phyloP scores from a whole-genome alignment of 495 filamentous ascomycete genomes.

The Talaromyces adpressus region DNA sequence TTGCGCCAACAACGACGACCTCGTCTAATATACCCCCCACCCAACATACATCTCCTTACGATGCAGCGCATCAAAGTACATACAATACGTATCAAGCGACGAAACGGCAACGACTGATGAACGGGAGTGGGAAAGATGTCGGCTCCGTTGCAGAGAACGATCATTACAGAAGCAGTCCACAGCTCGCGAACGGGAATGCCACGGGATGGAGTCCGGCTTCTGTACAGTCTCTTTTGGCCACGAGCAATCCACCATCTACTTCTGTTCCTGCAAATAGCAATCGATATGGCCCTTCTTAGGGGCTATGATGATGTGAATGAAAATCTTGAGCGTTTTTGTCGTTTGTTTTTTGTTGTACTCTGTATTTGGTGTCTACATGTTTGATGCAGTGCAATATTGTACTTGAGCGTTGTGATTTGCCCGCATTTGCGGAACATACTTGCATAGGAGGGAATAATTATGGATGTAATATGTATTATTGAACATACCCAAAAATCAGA shows the following conservation, averaged over 20 bases:
- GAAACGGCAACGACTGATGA: constrained; percentile 39
- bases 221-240: constrained; percentile 6
- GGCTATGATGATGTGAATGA: not conserved
- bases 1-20: constrained; percentile 20
- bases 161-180: not conserved
- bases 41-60: constrained; percentile 26
- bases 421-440: not conserved
- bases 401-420: not conserved
- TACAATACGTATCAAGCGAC: constrained; percentile 17
- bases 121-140: constrained; percentile 16
- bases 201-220: constrained; percentile 5
- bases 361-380: not conserved
- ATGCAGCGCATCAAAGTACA: constrained; percentile 20
- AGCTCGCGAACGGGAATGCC: not conserved
- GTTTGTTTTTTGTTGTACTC: not conserved
- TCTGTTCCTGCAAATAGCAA: not conserved
- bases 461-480: not conserved
- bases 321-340: not conserved
- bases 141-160: not conserved
- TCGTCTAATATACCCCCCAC: constrained; percentile 18
- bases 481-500: not conserved
- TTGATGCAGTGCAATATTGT: not conserved
- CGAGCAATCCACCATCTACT: constrained; percentile 1
- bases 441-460: not conserved
- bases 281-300: constrained; percentile 1